These are phyloP conservation scores for Saccharomycopsis sp. DNA, from an alignment of 805 yeast genomes.

Conservation along the genomic window DNA sequence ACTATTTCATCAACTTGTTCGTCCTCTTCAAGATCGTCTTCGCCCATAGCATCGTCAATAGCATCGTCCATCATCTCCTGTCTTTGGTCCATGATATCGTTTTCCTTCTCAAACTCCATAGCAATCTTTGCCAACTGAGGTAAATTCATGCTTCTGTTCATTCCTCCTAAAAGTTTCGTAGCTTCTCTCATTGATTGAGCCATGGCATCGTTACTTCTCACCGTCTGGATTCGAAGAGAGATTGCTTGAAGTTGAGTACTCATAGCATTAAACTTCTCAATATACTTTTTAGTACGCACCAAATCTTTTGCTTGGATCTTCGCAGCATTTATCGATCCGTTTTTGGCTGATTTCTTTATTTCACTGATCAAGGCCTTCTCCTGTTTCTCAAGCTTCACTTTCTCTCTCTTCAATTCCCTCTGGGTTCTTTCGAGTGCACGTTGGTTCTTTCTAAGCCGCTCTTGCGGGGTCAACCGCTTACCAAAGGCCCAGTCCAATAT, in stretches of 20 bases:
- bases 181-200: conserved; percentile 92
- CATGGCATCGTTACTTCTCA: conserved; percentile 93
- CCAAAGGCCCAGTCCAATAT: conserved; percentile 95
- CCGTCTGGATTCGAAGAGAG: conserved; percentile 82
- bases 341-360: conserved; percentile 86
- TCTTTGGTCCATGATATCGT: conserved; percentile 96
- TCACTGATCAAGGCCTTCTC: conserved; percentile 83
- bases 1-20: conserved; percentile 90
- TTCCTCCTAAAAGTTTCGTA: conserved; percentile 70
- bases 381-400: conserved; percentile 77
- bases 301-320: conserved; percentile 95
- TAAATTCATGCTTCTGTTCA: conserved; percentile 86
- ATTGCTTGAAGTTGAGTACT: conserved; percentile 94
- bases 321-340: conserved; percentile 81
- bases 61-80: conserved; percentile 99
- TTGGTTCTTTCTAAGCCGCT: conserved; percentile 89
- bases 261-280: conserved; percentile 87
- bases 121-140: conserved; percentile 86
- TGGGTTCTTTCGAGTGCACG: conserved; percentile 92
- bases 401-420: conserved; percentile 86
- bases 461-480: conserved; percentile 88
- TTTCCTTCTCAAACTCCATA: conserved; percentile 91
- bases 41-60: conserved; percentile 92
- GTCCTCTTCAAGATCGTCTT: conserved; percentile 78
- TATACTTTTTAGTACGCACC: conserved; percentile 74